These are phyloP conservation scores for Leccinellum rugosiceps DNA, from an alignment of 768 basidiomycete species.

Conservation along the genomic window DNA sequence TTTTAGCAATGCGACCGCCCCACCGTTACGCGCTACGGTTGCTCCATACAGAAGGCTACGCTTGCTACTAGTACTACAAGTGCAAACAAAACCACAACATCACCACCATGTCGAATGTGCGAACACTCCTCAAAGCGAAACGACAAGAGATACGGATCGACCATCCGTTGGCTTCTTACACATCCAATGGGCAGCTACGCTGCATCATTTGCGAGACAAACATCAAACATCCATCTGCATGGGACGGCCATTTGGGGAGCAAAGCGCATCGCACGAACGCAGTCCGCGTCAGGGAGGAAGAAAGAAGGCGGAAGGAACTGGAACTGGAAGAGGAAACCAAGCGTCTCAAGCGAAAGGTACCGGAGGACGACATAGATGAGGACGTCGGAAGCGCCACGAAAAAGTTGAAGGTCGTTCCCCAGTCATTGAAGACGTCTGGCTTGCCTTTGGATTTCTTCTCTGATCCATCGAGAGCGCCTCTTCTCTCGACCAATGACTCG, in stretches of 20 bases:
- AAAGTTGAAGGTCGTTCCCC: constrained; percentile 27
- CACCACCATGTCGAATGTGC: constrained; percentile 69
- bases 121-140: constrained; percentile 80
- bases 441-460: constrained; percentile 80
- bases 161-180: constrained; percentile 75
- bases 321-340: constrained; percentile 35
- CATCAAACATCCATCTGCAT: constrained; percentile 78
- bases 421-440: constrained; percentile 8
- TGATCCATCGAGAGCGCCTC: constrained; percentile 57
- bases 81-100: too few species aligned
- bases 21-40: too few species aligned
- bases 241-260: constrained; percentile 84
- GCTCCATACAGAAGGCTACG: too few species aligned
- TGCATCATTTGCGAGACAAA: constrained; percentile 60
- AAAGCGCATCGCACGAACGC: constrained; percentile 73
- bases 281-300: constrained; percentile 54
- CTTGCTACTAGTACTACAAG: too few species aligned
- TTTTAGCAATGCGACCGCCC: too few species aligned
- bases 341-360: constrained; percentile 33
- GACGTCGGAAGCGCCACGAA: constrained; percentile 27
- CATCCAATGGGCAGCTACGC: constrained; percentile 59
- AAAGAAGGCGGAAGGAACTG: constrained; percentile 39
- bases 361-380: constrained; percentile 24
- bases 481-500: constrained; percentile 33
- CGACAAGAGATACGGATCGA: constrained; percentile 68